Evolutionary conservation across 192 early-diverging fungal species (phyloP), one percentile per base, ranked within the genome.

Genomic region (Backusella liffmaniae): DNA sequence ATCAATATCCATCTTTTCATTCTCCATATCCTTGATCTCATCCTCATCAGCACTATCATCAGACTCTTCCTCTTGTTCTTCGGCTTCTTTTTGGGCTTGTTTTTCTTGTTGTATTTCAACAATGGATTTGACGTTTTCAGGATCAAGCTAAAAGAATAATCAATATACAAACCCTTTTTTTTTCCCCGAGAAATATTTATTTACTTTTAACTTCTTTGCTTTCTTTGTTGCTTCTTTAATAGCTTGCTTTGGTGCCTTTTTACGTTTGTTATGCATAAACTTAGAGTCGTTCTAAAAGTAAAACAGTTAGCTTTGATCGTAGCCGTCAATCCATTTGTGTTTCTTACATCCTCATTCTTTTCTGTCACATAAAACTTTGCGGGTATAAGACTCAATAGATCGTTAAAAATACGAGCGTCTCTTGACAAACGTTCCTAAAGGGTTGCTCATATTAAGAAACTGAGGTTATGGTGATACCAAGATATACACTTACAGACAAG

Each of bases 191-290:
- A 53, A 53, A 18, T n/a, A 80, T 68, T 67, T 70, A 16, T 74
- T 75, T 71, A 93, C 90, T 89, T 97, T 96, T 76, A 86, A 86
- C 81, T 91, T 92, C 73, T 95, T 95, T n/a, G 92, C 92, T 72
- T 90, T 90, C 80, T 92, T 94, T 71, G 90, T 89, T 34, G 90
- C 89, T 68, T 96, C 91, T 70, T 95, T 96, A 56, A 93, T 84
- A 7, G 81, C 90, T 79, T 94, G 91, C 76, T 95, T 94, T 32
- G 91, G 90, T 21, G 91, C 89, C 70, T 84, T 86, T 73, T 92
- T 92, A 80, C 94, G 92, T 84, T 98, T 96, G 76, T 93, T 95
- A 76, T 95, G 90, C 82, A 89, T 88, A 82, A 88, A 88, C 78
- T 89, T 87, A 69, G 84, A 84, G 56, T 51, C 73, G 18, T 29